phyloP scores from a whole-genome alignment of 176 grass and related monocot genomes.

The Aegilops umbellulata region DNA sequence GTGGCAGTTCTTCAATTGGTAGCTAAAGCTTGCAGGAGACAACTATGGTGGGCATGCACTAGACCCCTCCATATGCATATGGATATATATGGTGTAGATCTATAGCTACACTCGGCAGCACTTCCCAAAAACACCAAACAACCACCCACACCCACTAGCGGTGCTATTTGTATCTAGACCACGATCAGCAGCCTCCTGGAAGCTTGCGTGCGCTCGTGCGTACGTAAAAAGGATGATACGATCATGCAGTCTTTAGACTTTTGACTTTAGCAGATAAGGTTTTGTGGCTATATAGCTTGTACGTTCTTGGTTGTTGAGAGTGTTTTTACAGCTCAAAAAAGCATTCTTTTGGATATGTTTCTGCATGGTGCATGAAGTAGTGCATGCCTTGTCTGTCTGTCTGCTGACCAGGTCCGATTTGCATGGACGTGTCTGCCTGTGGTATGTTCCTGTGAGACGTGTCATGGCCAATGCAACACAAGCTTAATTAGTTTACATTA shows the following conservation, averaged over 20 bases:
- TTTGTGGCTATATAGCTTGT: neutral
- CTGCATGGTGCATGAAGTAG: neutral
- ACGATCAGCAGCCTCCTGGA: conserved; percentile 15
- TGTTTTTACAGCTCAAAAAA: conserved; percentile 10
- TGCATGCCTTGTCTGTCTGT: neutral
- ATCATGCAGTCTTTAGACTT: conserved; percentile 36
- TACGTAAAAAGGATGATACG: conserved; percentile 14
- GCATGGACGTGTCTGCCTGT: neutral
- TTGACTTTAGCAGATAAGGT: conserved; percentile 13
- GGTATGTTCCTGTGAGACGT: neutral
- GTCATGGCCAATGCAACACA: neutral
- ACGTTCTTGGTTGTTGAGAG: neutral
- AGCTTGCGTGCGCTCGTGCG: conserved; percentile 19
- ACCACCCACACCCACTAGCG: neutral
- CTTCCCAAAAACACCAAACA: conserved; percentile 25
- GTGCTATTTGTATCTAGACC: conserved; percentile 28
- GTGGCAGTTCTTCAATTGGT: neutral
- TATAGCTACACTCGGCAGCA: neutral
- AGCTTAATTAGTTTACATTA: neutral
- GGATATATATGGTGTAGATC: conserved; percentile 2
- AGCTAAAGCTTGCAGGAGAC: neutral
- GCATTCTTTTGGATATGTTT: neutral
- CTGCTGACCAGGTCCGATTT: neutral
- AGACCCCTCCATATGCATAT: neutral
- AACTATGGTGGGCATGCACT: neutral